Evolutionary conservation across 2,329 filamentous ascomycete species (phyloP).

Genomic region (Penicillium italicum): DNA sequence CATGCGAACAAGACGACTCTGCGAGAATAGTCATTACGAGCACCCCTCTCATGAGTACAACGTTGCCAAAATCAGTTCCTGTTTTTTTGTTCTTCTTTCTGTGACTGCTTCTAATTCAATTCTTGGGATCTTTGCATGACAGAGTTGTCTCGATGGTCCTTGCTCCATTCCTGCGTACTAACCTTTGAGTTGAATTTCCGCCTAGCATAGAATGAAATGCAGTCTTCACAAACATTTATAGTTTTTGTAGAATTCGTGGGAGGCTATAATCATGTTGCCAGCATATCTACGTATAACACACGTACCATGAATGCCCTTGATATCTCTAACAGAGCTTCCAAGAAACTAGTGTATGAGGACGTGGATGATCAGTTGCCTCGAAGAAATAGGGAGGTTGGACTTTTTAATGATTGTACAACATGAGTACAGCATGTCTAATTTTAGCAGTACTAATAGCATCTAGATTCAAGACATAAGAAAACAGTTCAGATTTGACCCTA

Average conservation of each 20-base stretch:
- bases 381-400: not conserved
- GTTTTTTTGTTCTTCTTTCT: conserved; percentile 1
- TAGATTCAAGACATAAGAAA: not conserved
- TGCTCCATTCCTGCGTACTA: not conserved
- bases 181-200: conserved; percentile 2
- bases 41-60: conserved; percentile 8
- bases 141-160: not conserved
- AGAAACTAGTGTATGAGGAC: not conserved
- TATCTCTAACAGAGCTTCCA: not conserved
- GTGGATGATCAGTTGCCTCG: not conserved
- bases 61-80: conserved; percentile 9
- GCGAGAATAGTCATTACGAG: conserved; percentile 15
- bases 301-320: not conserved
- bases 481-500: not conserved
- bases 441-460: not conserved
- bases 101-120: conserved; percentile 1
- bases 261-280: not conserved
- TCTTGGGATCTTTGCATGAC: conserved; percentile 2
- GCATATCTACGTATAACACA: not conserved
- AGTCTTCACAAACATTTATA: conserved; percentile 19
- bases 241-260: not conserved
- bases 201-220: conserved; percentile 23
- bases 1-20: conserved; percentile 14
- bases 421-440: not conserved
- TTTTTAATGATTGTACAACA: no score